Evolutionary conservation across 306 rosid genomes (phyloP), one percentile per base, ranked within the genome.

Genomic region (Casuarina glauca): DNA sequence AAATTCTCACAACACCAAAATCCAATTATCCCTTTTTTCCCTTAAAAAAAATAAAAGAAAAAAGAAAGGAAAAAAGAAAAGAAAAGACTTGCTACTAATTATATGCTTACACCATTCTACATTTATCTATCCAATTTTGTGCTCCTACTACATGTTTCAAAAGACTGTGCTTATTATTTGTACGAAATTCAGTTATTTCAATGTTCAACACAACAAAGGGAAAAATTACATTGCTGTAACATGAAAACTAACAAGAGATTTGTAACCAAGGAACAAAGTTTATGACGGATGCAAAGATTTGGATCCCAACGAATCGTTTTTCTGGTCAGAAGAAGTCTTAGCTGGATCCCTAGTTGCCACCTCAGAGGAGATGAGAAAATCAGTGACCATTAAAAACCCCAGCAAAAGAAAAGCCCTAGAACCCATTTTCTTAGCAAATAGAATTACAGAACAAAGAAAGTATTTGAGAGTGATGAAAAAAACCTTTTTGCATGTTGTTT

Each of bases 361-460:
- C 15, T 76, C 74, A 3, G 71, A 76, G 20, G 82, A 81, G 61
- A 70, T 57, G 0, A 83, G 9, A 63, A 81, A 58, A 52, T 66
- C 42, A 70, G 87, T 35, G 63, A 89, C 88, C 44, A 82, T 71
- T 12, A 74, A 15, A 54, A 92, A 69, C 51, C 81, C 78, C 0
- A 88, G 62, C 50, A 76, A 52, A 74, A 88, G 49, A 4, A 72
- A 73, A 10, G 76, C 71, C 69, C 74, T 88, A 6, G 85, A 87
- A 78, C 57, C 81, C 95, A 85, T 69, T 52, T 74, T 78, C 8
- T 54, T 38, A 48, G 41, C 17, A 54, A 69, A 41, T 11, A 73
- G 2, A 5, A 13, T 0, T 39, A 52, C 4, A 0, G 12, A 26
- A 39, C 1, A 44, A 39, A 45, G n/a, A 35, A 57, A 26, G 73